Base-by-base conservation (phyloP, 768 basidiomycete genomes). In the Russula dissimulans region DNA sequence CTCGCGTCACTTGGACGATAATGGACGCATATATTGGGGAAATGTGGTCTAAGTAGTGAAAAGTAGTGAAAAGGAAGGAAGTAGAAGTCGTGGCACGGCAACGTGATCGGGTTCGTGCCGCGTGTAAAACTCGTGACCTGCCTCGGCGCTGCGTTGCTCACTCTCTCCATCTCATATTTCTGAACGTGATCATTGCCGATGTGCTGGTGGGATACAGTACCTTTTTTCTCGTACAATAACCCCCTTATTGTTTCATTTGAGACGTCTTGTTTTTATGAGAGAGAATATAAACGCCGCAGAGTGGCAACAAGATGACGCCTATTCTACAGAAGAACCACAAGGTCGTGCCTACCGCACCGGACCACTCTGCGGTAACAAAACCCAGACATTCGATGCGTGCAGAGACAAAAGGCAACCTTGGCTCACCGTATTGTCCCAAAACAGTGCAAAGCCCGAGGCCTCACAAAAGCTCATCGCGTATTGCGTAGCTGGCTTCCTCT, bases 321-420 rank as follows among this genome's bases (percentile, higher is more conserved):
- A 46, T 56, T 3, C 60, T 55, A 4, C 38, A 57, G 38, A 52
- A 57, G 22, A 61, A 57, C 2, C 60, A 55, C 22, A 61, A n/a
- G 15, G 38, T 61, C 7, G 39, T 9, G 5, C 60, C 60, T 7
- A 47, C 18, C 5, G 49, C 31, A 29, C 60, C 55, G 17, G 41
- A 32, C 60, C 60, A 57, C 39, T 51, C 60, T 61, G 18, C 8
- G 41, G 3, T 8, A 7, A 41, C 5, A 36, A 10, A 7, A 26
- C 9, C 46, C 26, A 17, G 38, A 36, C 34, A 18, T 42, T 22
- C 22, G 18, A 43, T n/a, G 10, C 10, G 6, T 14, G 26, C 3
- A 49, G 29, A 31, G 5, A 2, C 17, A 36, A 55, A 26, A 5
- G 18, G 46, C 18, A 11, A 0, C 6, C 17, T 8, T 4, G 3